Percentiles rank a stretch among this genome's conserved stretches.
phyloP scores from a whole-genome alignment of 257 asterid species.

The Scutellaria baicalensis region DNA sequence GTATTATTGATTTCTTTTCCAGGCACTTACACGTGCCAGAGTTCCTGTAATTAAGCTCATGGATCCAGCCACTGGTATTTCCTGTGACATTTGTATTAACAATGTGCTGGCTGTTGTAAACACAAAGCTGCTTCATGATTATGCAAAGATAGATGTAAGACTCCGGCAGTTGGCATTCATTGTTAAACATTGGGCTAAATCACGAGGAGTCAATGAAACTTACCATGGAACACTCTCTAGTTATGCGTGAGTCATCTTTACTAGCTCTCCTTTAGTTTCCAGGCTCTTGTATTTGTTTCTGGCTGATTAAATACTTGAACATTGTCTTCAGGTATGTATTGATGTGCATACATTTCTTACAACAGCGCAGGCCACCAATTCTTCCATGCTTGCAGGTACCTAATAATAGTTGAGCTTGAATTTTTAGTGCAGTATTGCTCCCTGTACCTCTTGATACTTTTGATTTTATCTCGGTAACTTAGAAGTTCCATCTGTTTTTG shows the following conservation, averaged over 20 bases:
- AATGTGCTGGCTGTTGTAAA: conserved; percentile 86
- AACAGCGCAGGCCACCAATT: conserved; percentile 85
- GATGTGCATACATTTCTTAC: conserved; percentile 98
- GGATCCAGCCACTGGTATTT: conserved; percentile 89
- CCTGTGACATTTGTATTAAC: conserved; percentile 90
- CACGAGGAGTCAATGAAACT: conserved; percentile 83
- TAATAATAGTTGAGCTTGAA: conserved; percentile 4
- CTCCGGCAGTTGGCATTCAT: conserved; percentile 87
- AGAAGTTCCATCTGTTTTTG: background rate
- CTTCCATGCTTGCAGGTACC: conserved; percentile 97
- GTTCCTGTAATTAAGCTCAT: conserved; percentile 94
- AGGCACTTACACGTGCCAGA: conserved; percentile 98
- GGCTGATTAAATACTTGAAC: conserved; percentile 14
- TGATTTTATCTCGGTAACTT: background rate
- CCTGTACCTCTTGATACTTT: background rate
- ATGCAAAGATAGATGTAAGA: conserved; percentile 74
- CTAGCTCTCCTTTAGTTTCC: background rate
- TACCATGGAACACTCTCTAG: conserved; percentile 96
- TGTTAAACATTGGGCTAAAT: conserved; percentile 97
- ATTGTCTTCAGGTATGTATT: conserved; percentile 73
- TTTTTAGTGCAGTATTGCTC: background rate
- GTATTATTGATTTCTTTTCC: conserved; percentile 20
- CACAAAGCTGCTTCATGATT: conserved; percentile 86
- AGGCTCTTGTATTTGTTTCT: background rate
- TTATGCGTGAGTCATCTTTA: conserved; percentile 71